phyloP scores from a whole-genome alignment of 2,329 filamentous ascomycete genomes.

The Lecanicillium sp. region DNA sequence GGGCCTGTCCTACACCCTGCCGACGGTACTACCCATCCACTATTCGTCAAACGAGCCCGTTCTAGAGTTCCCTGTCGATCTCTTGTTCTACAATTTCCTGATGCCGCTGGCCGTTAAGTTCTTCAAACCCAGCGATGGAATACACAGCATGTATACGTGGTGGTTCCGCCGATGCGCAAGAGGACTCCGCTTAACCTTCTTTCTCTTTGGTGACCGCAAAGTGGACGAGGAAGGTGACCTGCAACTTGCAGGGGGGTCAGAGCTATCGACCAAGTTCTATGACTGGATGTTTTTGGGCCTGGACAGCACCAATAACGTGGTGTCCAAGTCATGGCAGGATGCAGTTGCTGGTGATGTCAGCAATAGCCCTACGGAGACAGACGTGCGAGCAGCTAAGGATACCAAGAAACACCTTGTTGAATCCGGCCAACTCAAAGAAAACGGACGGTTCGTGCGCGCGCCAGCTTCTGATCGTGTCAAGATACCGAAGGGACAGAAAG shows the following conservation, averaged over 20 bases:
- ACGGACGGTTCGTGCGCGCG: constrained; percentile 83
- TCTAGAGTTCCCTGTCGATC: constrained; percentile 86
- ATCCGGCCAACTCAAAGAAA: constrained; percentile 48
- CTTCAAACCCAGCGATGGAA: constrained; percentile 75
- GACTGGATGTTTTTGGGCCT: constrained; percentile 39
- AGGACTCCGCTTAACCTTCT: constrained; percentile 74
- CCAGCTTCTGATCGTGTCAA: constrained; percentile 93
- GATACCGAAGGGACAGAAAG: constrained; percentile 73
- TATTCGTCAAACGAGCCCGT: constrained; percentile 91
- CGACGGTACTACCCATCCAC: constrained; percentile 76
- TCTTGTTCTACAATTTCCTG: constrained; percentile 94
- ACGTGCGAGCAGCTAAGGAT: constrained; percentile 27
- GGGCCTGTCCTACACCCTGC: constrained; percentile 64
- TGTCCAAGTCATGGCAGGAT: constrained; percentile 50
- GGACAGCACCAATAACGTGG: constrained; percentile 31
- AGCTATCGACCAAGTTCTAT: constrained; percentile 28
- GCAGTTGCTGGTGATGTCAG: constrained; percentile 41
- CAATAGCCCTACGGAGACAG: constrained; percentile 29
- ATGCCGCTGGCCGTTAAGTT: constrained; percentile 81
- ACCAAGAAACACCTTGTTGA: constrained; percentile 39
- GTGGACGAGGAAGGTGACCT: constrained; percentile 74
- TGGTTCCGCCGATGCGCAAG: constrained; percentile 89
- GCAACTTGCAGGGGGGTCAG: constrained; percentile 31
- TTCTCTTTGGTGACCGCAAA: constrained; percentile 79
- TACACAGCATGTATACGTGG: constrained; percentile 87